These are phyloP conservation scores for Spizellomyces punctatus DNA, from an alignment of 192 early-diverging fungal genomes.

Conservation along the genomic window DNA sequence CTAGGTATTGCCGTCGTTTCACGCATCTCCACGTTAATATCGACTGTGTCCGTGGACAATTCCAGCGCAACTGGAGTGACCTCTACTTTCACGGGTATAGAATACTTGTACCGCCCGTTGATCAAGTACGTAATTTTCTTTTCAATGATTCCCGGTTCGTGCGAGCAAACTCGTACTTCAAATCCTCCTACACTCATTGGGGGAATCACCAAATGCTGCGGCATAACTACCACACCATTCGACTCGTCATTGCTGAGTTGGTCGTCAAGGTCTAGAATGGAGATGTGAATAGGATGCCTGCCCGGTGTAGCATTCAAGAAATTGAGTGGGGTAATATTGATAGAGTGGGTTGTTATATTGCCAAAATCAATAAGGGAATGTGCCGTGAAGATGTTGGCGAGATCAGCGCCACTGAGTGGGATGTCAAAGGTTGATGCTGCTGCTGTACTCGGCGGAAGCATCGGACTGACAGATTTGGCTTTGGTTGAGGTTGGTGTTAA, in stretches of 20 bases:
- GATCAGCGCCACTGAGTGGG: conserved; percentile 35
- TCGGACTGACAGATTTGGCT: background rate
- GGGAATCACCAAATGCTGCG: conserved; percentile 28
- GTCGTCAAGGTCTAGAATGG: conserved; percentile 16
- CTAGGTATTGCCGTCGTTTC: background rate
- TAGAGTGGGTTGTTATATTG: conserved; percentile 46
- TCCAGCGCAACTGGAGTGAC: conserved; percentile 39
- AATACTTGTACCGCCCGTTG: conserved; percentile 55
- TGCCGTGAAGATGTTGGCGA: conserved; percentile 44
- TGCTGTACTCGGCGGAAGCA: conserved; percentile 7
- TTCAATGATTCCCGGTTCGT: conserved; percentile 26
- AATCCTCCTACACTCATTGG: conserved; percentile 43
- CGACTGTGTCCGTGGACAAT: background rate
- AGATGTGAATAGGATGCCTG: conserved; percentile 37
- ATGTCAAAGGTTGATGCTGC: conserved; percentile 17
- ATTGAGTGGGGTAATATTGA: conserved; percentile 36
- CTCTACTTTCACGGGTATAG: conserved; percentile 36
- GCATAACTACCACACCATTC: conserved; percentile 22
- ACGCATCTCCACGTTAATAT: conserved; percentile 25
- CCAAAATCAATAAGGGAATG: conserved; percentile 40
- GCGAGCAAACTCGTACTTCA: conserved; percentile 30
- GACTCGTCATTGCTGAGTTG: background rate
- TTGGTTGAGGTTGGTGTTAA: conserved; percentile 1
- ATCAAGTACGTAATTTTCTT: conserved; percentile 47
- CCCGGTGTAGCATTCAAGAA: conserved; percentile 46